Conservation (phyloP, 768 basidiomycete genomes). For the Hypholoma sublateritium region DNA sequence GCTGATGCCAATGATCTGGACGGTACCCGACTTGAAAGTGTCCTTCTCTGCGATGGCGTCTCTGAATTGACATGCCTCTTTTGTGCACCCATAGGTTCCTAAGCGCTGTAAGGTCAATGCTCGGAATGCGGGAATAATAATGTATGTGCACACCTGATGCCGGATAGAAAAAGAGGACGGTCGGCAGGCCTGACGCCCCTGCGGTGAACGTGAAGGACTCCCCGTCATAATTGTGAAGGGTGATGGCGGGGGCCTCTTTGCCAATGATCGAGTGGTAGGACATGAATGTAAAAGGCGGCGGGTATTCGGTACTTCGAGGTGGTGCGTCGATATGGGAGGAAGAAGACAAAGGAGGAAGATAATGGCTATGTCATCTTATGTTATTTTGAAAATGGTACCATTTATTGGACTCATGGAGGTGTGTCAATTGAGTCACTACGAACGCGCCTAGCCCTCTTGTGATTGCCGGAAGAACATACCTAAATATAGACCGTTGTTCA, state of each 20-base stretch:
- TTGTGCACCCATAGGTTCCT: slow-evolving; percentile 82
- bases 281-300: slow-evolving; percentile 5
- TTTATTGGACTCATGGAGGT: too few relatives aligned
- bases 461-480: too few relatives aligned
- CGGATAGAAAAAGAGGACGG: slow-evolving; percentile 80
- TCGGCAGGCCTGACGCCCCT: slow-evolving; percentile 55
- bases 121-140: background rate
- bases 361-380: too few relatives aligned
- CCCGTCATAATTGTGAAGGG: slow-evolving; percentile 64
- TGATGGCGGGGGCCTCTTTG: slow-evolving; percentile 63
- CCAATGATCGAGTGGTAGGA: slow-evolving; percentile 39
- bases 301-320: background rate
- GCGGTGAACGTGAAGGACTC: slow-evolving; percentile 59
- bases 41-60: slow-evolving; percentile 72
- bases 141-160: slow-evolving; percentile 47
- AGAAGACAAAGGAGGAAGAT: background rate
- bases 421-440: too few relatives aligned
- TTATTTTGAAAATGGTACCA: too few relatives aligned
- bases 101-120: background rate
- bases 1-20: slow-evolving; percentile 74
- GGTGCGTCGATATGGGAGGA: background rate
- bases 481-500: too few relatives aligned
- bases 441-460: too few relatives aligned
- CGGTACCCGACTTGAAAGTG: slow-evolving; percentile 60
- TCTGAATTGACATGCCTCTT: slow-evolving; percentile 79